phyloP scores from a whole-genome alignment of 2,329 filamentous ascomycete species.

The Chrysosporium keratinophilum region DNA sequence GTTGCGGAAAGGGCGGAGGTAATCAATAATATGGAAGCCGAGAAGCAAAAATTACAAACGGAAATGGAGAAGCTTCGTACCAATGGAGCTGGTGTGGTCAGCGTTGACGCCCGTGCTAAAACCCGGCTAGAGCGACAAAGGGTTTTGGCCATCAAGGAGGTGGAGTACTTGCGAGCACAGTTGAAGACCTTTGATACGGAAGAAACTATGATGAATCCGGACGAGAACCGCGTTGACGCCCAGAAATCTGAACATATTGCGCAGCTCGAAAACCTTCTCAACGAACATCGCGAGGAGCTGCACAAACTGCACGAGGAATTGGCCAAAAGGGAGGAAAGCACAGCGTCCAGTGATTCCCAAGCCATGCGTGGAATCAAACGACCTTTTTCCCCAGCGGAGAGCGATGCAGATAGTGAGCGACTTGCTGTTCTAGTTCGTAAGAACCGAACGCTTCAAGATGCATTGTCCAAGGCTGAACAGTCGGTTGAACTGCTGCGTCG shows the following conservation, averaged over 20 bases:
- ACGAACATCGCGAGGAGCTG: constrained; percentile 74
- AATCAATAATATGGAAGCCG: constrained; percentile 60
- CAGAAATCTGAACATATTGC: constrained; percentile 63
- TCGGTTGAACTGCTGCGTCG: constrained; percentile 60
- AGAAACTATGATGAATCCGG: constrained; percentile 67
- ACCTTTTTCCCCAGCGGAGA: constrained; percentile 47
- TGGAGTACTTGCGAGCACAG: constrained; percentile 86
- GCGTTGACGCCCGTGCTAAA: constrained; percentile 55
- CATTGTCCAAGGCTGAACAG: constrained; percentile 59
- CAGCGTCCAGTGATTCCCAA: constrained; percentile 33
- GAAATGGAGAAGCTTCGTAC: constrained; percentile 62
- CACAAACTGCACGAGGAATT: constrained; percentile 64
- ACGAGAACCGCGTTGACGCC: constrained; percentile 59
- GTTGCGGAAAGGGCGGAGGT: constrained; percentile 64
- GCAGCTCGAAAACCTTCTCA: constrained; percentile 75
- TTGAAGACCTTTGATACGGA: constrained; percentile 80
- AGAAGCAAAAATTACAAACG: constrained; percentile 52
- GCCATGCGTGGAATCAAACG: constrained; percentile 50
- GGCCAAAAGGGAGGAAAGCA: constrained; percentile 47
- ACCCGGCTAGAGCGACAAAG: constrained; percentile 77
- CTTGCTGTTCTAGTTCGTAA: constrained; percentile 77
- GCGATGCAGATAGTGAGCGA: constrained; percentile 53
- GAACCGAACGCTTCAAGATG: constrained; percentile 73
- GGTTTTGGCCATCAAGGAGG: constrained; percentile 76
- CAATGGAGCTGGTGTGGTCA: constrained; percentile 32